Conservation (phyloP, 2,329 filamentous ascomycete species). For the Ambrosiella xylebori region DNA sequence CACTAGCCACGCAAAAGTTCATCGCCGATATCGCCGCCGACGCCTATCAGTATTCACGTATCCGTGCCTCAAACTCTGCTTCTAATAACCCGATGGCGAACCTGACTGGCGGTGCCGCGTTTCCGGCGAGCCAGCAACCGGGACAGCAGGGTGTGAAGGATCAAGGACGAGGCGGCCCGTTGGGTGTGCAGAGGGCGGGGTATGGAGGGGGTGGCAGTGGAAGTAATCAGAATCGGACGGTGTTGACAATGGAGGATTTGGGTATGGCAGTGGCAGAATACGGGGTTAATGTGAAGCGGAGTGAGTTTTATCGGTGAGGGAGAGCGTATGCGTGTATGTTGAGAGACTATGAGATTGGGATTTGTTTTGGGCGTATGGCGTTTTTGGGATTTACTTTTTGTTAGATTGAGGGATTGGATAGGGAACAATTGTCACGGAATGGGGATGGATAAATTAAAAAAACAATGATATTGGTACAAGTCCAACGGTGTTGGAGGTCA, state of each 20-base stretch:
- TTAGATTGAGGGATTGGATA: neutral
- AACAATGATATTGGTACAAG: neutral
- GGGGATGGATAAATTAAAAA: neutral
- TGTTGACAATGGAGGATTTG: slow-evolving; percentile 95
- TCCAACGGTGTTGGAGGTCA: neutral
- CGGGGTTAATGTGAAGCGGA: slow-evolving; percentile 90
- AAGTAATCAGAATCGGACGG: slow-evolving; percentile 75
- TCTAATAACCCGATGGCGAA: slow-evolving; percentile 90
- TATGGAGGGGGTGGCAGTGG: slow-evolving; percentile 81
- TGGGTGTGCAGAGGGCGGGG: slow-evolving; percentile 60
- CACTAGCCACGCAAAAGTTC: slow-evolving; percentile 97
- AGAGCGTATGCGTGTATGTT: neutral
- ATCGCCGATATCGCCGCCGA: slow-evolving; percentile 94
- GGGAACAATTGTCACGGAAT: neutral
- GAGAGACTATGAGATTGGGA: neutral
- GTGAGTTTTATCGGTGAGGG: slow-evolving; percentile 75
- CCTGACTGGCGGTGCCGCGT: slow-evolving; percentile 57
- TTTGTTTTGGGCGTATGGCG: slow-evolving; percentile 1
- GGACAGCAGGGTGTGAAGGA: slow-evolving; percentile 38
- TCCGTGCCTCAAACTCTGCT: slow-evolving; percentile 75
- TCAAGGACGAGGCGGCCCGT: slow-evolving; percentile 39
- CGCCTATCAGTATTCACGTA: slow-evolving; percentile 93
- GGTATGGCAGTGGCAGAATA: slow-evolving; percentile 98
- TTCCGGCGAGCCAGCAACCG: slow-evolving; percentile 42
- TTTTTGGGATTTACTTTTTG: slow-evolving; percentile 13